Base-by-base conservation (phyloP, 2,329 filamentous ascomycete species). In the Fusarium sp. region DNA sequence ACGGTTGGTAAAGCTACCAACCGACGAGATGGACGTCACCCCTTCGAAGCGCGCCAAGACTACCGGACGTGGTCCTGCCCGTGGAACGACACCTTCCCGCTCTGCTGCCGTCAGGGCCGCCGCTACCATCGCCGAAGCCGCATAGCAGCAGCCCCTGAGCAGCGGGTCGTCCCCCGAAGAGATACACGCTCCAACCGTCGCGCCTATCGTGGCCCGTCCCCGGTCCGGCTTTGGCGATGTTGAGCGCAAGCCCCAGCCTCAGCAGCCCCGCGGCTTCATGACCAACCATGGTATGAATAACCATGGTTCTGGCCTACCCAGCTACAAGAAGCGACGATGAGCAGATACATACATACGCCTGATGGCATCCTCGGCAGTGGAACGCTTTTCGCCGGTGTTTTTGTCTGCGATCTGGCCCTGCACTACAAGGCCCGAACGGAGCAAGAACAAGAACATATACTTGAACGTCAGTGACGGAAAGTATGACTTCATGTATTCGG, bases 31-130 rank as follows among this genome's bases (percentile, higher is more conserved):
- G 66, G 79, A 84, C 27, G 79, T 82, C 32, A 85, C 84, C 3
- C 83, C 83, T 2, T 83, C 81, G 27, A 85, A 85, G 80, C 77
- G 80, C 7, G 48, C 71, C 13, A 82, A 80, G 75, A 77, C 73
- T 6, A 74, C 72, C 3, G 70, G 70, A 25, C 72, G 66, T 10
- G 41, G 50, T 48, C 57, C 74, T 9, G 43, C 69, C 59, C 72
- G 80, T 32, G 72, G 70, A 62, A 66, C 75, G 27, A 78, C 78
- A 25, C 77, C 81, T 7, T 78, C 77, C 63, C 82, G 81, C 66
- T 72, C 73, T 50, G 82, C 82, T 50, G 82, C 82, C 11, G 70
- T 74, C 32, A 80, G 77, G 59, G 82, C 82, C 32, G 77, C 64
- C 78, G 81, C 74, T 81, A 83, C 81, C 25, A 82, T 83, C 77